Conservation (phyloP, 164 flowering plant genomes). For the grape (Vitis vinifera) region DNA sequence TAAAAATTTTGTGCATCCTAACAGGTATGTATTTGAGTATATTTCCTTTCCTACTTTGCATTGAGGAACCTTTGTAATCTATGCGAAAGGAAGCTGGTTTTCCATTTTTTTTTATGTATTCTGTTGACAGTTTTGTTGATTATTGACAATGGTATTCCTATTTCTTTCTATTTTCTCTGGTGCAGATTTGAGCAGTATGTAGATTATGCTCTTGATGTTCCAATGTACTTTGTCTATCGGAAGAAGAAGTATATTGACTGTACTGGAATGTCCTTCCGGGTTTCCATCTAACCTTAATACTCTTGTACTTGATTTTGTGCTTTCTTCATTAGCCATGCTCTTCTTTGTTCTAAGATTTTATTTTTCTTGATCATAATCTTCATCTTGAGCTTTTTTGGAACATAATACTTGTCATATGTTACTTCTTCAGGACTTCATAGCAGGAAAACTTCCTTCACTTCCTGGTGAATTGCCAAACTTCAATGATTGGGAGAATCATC, state of each 20-base stretch:
- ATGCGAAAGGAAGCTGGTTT: too few relatives aligned
- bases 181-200: constrained; percentile 97
- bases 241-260: constrained; percentile 93
- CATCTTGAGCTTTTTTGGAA: neutral
- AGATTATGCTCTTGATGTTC: constrained; percentile 98
- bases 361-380: neutral
- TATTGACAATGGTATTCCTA: neutral
- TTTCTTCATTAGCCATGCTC: constrained; percentile 6
- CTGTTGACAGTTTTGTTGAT: neutral
- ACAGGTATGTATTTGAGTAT: too few relatives aligned
- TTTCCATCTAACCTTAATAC: constrained; percentile 35
- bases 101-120: neutral
- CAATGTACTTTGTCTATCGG: constrained; percentile 95
- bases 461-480: constrained; percentile 92
- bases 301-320: constrained; percentile 8
- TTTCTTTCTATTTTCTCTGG: neutral
- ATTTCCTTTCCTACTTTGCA: too few relatives aligned
- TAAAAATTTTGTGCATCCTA: too few relatives aligned
- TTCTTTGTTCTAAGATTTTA: neutral
- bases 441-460: constrained; percentile 80
- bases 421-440: constrained; percentile 82
- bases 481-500: constrained; percentile 96
- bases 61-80: too few relatives aligned
- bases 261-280: constrained; percentile 92
- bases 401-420: constrained; percentile 11